These are phyloP conservation scores for Botryotinia calthae DNA, from an alignment of 2,329 filamentous ascomycete species.

Conservation along the genomic window DNA sequence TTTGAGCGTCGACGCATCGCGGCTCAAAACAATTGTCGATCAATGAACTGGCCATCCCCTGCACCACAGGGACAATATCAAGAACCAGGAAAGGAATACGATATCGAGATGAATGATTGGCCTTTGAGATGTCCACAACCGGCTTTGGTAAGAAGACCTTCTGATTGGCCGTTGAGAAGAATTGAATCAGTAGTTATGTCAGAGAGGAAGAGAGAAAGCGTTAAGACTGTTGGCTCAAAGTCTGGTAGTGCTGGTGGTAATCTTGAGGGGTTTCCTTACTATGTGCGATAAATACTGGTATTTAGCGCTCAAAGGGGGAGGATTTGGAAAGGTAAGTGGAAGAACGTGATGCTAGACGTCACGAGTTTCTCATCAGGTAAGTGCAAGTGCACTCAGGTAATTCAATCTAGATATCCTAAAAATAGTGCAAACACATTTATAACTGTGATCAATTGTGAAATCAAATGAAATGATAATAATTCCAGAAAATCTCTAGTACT, in stretches of 20 bases:
- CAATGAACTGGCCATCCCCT: background rate
- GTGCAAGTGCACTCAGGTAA: background rate
- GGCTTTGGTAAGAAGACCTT: background rate
- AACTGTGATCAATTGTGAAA: background rate
- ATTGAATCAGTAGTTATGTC: background rate
- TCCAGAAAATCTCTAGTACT: background rate
- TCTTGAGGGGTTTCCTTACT: constrained; percentile 2
- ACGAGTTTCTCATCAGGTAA: background rate
- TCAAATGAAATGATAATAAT: background rate
- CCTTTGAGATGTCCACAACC: background rate
- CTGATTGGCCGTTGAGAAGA: background rate
- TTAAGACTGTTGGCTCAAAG: background rate
- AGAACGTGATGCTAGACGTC: background rate
- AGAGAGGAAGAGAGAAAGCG: background rate
- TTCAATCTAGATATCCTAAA: background rate
- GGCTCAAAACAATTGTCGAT: background rate
- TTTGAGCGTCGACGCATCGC: background rate
- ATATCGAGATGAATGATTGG: background rate
- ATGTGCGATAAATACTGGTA: background rate
- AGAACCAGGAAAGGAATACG: background rate
- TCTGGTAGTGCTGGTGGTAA: too few relatives aligned
- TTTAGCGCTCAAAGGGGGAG: background rate
- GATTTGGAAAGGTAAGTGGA: background rate
- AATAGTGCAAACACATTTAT: background rate
- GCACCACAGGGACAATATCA: background rate